These are phyloP conservation scores for Grosmannia serpens DNA, from an alignment of 2,329 filamentous ascomycete species.

Conservation along the genomic window DNA sequence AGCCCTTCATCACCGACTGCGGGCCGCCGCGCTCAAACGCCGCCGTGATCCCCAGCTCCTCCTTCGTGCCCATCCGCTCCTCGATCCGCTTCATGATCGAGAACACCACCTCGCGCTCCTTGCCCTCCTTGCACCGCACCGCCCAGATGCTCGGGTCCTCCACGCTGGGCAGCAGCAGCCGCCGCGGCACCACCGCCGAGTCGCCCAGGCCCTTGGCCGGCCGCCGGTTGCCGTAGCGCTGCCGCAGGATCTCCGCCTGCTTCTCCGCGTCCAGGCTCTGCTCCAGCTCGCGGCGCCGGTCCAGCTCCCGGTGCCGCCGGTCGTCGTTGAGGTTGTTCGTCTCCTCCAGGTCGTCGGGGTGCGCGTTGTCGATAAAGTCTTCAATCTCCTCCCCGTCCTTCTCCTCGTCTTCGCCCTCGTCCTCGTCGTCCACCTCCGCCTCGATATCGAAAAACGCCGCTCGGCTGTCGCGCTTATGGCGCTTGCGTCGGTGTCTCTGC, in stretches of 20 bases:
- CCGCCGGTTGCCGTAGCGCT: slow-evolving; percentile 76
- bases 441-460: slow-evolving; percentile 95
- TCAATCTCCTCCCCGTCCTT: slow-evolving; percentile 76
- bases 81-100: slow-evolving; percentile 81
- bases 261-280: slow-evolving; percentile 88
- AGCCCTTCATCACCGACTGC: slow-evolving; percentile 76
- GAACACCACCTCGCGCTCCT: slow-evolving; percentile 84
- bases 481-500: slow-evolving; percentile 64
- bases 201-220: slow-evolving; percentile 54
- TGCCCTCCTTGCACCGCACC: slow-evolving; percentile 85
- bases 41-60: slow-evolving; percentile 73
- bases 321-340: slow-evolving; percentile 76
- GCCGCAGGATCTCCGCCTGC: slow-evolving; percentile 73
- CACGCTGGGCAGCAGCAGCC: slow-evolving; percentile 79
- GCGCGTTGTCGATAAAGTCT: slow-evolving; percentile 77
- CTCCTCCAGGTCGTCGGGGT: slow-evolving; percentile 80
- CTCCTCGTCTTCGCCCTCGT: slow-evolving; percentile 78
- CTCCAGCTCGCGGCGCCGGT: slow-evolving; percentile 79
- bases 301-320: slow-evolving; percentile 83
- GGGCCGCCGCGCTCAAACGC: slow-evolving; percentile 81
- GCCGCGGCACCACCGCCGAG: slow-evolving; percentile 69
- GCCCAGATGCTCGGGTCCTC: slow-evolving; percentile 96
- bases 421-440: slow-evolving; percentile 94
- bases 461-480: slow-evolving; percentile 56
- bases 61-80: slow-evolving; percentile 65